Evolutionary conservation across 73 alveolate species (phyloP).

Genomic region (Stentor coeruleus): DNA sequence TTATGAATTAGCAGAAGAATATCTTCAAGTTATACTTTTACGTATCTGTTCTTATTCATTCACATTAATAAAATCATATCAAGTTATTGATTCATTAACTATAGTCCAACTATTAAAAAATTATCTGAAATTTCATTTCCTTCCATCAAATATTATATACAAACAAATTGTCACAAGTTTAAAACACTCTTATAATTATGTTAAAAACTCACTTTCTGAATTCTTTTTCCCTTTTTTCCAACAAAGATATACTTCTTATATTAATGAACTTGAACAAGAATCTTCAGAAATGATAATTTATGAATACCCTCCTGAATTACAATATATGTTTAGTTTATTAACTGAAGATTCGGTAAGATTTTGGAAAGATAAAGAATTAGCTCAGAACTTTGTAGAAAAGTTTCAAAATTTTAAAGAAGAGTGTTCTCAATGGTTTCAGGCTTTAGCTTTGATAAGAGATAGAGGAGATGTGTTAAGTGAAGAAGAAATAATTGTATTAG

Average conservation of each 20-base stretch:
- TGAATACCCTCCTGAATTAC: constrained; percentile 14
- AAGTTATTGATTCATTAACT: constrained; percentile 2
- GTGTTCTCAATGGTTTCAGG: constrained; percentile 10
- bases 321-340: background rate
- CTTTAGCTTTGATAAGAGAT: background rate
- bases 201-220: background rate
- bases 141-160: background rate
- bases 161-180: background rate
- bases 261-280: background rate
- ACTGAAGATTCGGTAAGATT: background rate
- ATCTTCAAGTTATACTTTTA: background rate
- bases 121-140: background rate
- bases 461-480: background rate
- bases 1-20: background rate
- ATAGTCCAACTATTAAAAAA: background rate
- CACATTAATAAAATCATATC: background rate
- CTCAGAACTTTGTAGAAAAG: background rate
- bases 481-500: background rate
- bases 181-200: background rate
- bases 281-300: background rate
- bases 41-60: constrained; percentile 9
- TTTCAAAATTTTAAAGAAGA: constrained; percentile 9
- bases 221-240: constrained; percentile 18
- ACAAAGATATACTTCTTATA: background rate
- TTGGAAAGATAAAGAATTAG: constrained; percentile 1